Percentiles rank a stretch among this genome's conserved stretches.
phyloP scores from a whole-genome alignment of 371 early-diverging fungal species.

The Nosema granulosis region DNA sequence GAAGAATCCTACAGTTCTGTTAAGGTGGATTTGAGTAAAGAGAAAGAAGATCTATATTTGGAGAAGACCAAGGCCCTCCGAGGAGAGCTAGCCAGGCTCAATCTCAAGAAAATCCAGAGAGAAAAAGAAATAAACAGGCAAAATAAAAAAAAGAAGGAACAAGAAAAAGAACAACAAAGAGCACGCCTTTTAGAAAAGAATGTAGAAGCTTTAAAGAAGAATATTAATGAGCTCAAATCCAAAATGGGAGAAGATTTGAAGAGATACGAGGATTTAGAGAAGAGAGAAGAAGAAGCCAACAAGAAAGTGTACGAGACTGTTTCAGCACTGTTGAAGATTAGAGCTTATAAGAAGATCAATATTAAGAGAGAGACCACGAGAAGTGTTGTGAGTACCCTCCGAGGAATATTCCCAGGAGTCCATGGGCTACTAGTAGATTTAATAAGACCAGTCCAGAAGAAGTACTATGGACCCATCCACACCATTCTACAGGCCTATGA shows the following conservation, averaged over 20 bases:
- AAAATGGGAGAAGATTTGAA: not conserved
- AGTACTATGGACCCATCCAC: slow-evolving; percentile 78
- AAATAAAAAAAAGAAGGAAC: slow-evolving; percentile 41
- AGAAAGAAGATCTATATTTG: too few relatives aligned
- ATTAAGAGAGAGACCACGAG: slow-evolving; percentile 73
- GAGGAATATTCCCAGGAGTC: slow-evolving; percentile 70
- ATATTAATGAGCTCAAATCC: not conserved
- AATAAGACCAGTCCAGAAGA: slow-evolving; percentile 80
- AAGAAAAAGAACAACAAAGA: slow-evolving; percentile 29
- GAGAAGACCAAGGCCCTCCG: too few relatives aligned
- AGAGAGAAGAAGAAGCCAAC: slow-evolving; percentile 72
- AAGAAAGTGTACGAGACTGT: slow-evolving; percentile 71
- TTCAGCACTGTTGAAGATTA: slow-evolving; percentile 68
- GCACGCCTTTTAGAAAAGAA: not conserved
- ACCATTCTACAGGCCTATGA: slow-evolving; percentile 69
- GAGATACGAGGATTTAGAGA: slow-evolving; percentile 19
- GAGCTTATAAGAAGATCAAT: slow-evolving; percentile 73
- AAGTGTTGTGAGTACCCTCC: slow-evolving; percentile 69
- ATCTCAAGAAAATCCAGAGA: slow-evolving; percentile 9
- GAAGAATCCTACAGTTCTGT: not conserved
- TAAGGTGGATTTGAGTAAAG: too few relatives aligned
- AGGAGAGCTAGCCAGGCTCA: too few relatives aligned
- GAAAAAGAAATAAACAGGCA: slow-evolving; percentile 39
- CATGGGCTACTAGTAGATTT: slow-evolving; percentile 82
- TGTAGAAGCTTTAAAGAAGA: slow-evolving; percentile 6